Base-by-base conservation (phyloP, 805 yeast species). In the Ogataea corticis region DNA sequence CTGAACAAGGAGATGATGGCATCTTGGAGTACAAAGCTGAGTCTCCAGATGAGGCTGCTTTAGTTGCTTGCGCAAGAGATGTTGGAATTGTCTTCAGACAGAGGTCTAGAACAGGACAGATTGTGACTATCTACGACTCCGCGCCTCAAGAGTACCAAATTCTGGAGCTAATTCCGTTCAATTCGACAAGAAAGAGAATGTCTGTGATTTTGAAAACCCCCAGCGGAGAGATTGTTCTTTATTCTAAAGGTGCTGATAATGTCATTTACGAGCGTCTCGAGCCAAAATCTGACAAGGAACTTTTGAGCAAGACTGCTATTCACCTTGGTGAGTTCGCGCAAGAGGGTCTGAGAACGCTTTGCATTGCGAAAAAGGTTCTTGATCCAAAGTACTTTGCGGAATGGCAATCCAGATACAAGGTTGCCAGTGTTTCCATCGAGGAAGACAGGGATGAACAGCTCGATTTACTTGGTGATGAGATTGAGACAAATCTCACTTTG, bases 31-130 rank as follows among this genome's bases (percentile, higher is more conserved):
- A 79, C 66, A 83, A 85, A 56, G 91, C 92, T 1, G 91, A 86
- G 59, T 83, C 90, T 7, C 95, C 95, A 0, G 95, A 86, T 67
- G 95, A 86, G 62, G 80, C 84, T 33, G 91, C 94, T 0, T 71
- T 86, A 43, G 92, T 87, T n/a, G 71, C 84, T 2, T 83, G 78
- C 37, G 92, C 92, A 1, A 70, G 87, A 41, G 92, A 85, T 59
- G 55, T 85, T 25, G 95, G 95, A 9, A 73, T 82, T 53, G 82
- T 77, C 0, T 77, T 84, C 59, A 64, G 73, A 17, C 84, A 76
- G 34, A 70, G 81, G 35, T 71, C 72, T 16, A 72, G 85, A 59
- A 72, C 71, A 32, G 69, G 74, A 2, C 67, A 82, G 31, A 51
- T 64, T 0, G 48, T 78, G 40, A 68, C 69, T 5, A 59, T 72